Evolutionary conservation across 257 asterid species (phyloP), one percentile per base, ranked within the genome.

Genomic region (Nicotiana noctiflora): DNA sequence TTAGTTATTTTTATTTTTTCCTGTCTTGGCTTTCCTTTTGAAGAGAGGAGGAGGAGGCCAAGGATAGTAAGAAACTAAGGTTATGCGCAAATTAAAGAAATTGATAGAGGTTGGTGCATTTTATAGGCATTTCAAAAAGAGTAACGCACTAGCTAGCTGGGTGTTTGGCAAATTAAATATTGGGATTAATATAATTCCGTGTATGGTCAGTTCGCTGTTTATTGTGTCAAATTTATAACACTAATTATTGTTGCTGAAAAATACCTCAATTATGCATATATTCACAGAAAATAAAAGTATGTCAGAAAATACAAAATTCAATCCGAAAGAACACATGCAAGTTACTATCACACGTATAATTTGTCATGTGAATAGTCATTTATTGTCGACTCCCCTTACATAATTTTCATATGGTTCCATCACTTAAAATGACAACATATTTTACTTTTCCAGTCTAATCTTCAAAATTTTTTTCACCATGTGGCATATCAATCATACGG

Each of bases 91-190:
- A 37, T 27, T 27, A 27, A 27, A 55, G 29, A 70, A 44, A 3
- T 70, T 72, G 14, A 21, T 70, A 72, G 29, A 9, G 44, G n/a
- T 29, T 74, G 52, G 27, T 79, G 29, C 76, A 77, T 61, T 81
- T 75, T 81, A 84, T 84, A 81, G 82, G 46, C 49, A 79, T 57
- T n/a, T 55, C n/a, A 5, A 61, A 52, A 44, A 46, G 32, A 19
- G 51, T 70, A 70, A 70, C 46, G 77, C 60, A 46, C 60, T 18
- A 5, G 61, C 10, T 72, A 3, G n/a, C n/a, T n/a, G n/a, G 8
- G 60, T 23, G 34, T 32, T 76, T 79, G 82, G 25, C 79, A 64
- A 65, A 34, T 52, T 40, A 40, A 40, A 40, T 40, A 40, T 8
- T 46, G 2, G 55, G 10, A 56, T 11, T 62, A 53, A 6, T 37